A percentile compares a stretch with the other conserved stretches of the same genome.
Evolutionary conservation across 495 filamentous ascomycete species (phyloP).

Genomic region (Aspergillus taichungensis): DNA sequence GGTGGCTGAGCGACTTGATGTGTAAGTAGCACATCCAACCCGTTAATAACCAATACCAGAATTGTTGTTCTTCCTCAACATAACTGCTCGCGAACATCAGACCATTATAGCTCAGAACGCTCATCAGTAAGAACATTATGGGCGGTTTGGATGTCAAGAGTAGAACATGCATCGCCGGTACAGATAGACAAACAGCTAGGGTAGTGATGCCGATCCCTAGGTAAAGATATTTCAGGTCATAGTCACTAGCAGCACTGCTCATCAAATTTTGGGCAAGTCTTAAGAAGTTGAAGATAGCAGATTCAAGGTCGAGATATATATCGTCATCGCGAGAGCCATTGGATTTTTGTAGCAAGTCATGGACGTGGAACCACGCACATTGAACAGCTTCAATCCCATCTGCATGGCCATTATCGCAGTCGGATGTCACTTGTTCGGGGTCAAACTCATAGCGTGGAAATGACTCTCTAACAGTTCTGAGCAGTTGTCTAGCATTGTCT

Average conservation of each 20-base stretch:
- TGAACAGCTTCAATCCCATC: slow-evolving; percentile 51
- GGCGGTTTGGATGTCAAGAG: slow-evolving; percentile 15
- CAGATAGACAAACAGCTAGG: slow-evolving; percentile 30
- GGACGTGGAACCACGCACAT: slow-evolving; percentile 52
- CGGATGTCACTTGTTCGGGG: slow-evolving; percentile 12
- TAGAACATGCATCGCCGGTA: slow-evolving; percentile 15
- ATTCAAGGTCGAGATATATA: slow-evolving; percentile 10
- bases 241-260: slow-evolving; percentile 85
- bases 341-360: slow-evolving; percentile 8
- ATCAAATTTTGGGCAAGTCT: slow-evolving; percentile 62
- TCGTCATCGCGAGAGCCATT: not conserved
- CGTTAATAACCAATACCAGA: slow-evolving; percentile 89
- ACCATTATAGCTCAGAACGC: slow-evolving; percentile 51
- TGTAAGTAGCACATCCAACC: slow-evolving; percentile 65
- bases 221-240: slow-evolving; percentile 56
- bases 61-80: slow-evolving; percentile 96
- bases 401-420: slow-evolving; percentile 34
- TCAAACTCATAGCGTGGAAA: slow-evolving; percentile 53
- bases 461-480: slow-evolving; percentile 60
- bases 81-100: slow-evolving; percentile 99
- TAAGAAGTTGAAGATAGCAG: slow-evolving; percentile 46
- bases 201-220: slow-evolving; percentile 43
- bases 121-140: slow-evolving; percentile 23
- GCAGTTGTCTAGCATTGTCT: slow-evolving; percentile 71
- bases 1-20: slow-evolving; percentile 34